Base-by-base conservation (phyloP, 2,329 filamentous ascomycete genomes). In the Corynespora cassiicola region DNA sequence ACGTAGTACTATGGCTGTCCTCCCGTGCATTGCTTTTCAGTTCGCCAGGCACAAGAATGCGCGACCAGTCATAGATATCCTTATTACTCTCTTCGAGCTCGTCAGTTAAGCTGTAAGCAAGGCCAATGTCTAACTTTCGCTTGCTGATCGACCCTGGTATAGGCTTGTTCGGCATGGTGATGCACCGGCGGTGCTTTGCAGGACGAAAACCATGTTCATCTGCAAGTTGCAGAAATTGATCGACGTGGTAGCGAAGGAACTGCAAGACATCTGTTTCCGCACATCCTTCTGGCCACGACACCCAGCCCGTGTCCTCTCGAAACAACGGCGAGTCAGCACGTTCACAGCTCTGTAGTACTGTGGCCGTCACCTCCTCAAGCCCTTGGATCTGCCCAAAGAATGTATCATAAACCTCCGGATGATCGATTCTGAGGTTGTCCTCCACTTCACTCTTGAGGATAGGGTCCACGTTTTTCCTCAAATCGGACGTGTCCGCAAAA, bases 41-140 rank as follows among this genome's bases (percentile, higher is more conserved):
- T 51, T 76, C 71, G 42, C 73, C 68, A 3, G 68, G 65, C 21
- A 78, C 52, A 6, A 77, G 63, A 31, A 79, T 71, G 24, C 75
- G 62, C 4, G 59, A 67, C 72, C 58, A 76, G 42, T 65, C n/a
- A n/a, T n/a, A n/a, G n/a, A n/a, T n/a, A n/a, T n/a, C n/a, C 34
- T 20, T 27, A 6, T 36, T 20, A 29, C 37, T 35, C 14, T 36
- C 26, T 9, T 31, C 32, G n/a, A n/a, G n/a, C 27, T 26, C 32
- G 18, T 22, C 26, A 23, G 12, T 32, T 11, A 27, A 23, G 16
- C 27, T 16, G 23, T 36, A 27, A 8, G 27, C 39, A 11, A 42
- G 21, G 24, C 39, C 32, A 11, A 42, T 18, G 23, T 42, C 39
- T 21, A 46, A 18, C 17, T 42, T 46, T 38, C 38, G 32, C 42